Evolutionary conservation across 768 basidiomycete genomes (phyloP).

Genomic region (Lentinula edodes): DNA sequence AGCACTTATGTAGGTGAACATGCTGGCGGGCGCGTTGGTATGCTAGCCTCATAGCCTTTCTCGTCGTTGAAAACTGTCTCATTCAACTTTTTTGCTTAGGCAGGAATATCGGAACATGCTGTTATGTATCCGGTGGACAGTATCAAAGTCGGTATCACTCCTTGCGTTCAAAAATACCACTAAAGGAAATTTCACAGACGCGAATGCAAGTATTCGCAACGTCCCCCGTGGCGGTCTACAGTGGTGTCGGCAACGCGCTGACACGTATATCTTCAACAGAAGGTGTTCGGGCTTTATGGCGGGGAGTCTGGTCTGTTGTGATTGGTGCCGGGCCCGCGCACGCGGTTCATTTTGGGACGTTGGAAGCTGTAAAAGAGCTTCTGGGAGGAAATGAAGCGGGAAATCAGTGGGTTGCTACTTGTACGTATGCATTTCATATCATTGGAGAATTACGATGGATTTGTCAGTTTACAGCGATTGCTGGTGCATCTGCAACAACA

Average conservation of each 20-base stretch:
- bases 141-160: slow-evolving; percentile 70
- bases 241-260: slow-evolving; percentile 86
- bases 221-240: slow-evolving; percentile 81
- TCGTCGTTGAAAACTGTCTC: neutral
- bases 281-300: slow-evolving; percentile 87
- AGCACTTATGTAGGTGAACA: slow-evolving; percentile 63
- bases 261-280: slow-evolving; percentile 92
- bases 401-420: slow-evolving; percentile 84
- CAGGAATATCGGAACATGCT: slow-evolving; percentile 97
- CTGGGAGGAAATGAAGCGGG: slow-evolving; percentile 79
- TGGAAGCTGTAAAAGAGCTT: slow-evolving; percentile 92
- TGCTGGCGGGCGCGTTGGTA: slow-evolving; percentile 95
- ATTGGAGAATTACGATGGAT: too few relatives aligned
- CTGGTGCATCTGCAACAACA: slow-evolving; percentile 92
- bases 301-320: slow-evolving; percentile 94
- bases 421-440: slow-evolving; percentile 39
- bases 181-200: slow-evolving; percentile 39
- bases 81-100: slow-evolving; percentile 30
- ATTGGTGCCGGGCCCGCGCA: slow-evolving; percentile 97
- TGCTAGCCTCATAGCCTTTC: slow-evolving; percentile 25
- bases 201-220: slow-evolving; percentile 98
- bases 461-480: slow-evolving; percentile 53
- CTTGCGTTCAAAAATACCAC: neutral
- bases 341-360: slow-evolving; percentile 94
- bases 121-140: slow-evolving; percentile 99